Conservation (phyloP, 805 yeast species). For the Starmerella davenportii region DNA sequence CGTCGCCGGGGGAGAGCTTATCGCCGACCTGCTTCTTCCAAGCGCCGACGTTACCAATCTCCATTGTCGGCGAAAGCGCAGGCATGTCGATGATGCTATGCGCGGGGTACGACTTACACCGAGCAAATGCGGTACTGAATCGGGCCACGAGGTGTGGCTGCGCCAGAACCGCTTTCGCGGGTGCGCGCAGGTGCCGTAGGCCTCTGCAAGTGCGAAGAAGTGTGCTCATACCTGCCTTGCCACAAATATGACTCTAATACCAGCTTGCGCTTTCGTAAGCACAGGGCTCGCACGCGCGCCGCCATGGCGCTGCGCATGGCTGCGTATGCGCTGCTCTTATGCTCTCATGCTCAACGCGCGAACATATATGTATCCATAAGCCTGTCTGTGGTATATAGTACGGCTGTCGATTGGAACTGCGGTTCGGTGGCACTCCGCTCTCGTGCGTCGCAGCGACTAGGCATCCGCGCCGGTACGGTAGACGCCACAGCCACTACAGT, state of each 20-base stretch:
- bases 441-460: too few species aligned
- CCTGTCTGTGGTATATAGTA: too few species aligned
- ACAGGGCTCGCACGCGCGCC: neutral
- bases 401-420: too few species aligned
- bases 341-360: too few species aligned
- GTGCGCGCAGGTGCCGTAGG: conserved; percentile 5
- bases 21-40: conserved; percentile 91
- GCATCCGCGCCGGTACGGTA: too few species aligned
- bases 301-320: too few species aligned
- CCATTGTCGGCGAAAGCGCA: conserved; percentile 98
- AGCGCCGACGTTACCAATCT: conserved; percentile 75
- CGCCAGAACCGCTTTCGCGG: conserved; percentile 5
- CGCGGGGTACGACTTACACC: conserved; percentile 39
- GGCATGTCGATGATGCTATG: conserved; percentile 94
- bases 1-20: conserved; percentile 73
- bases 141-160: conserved; percentile 8
- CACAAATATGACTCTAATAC: neutral
- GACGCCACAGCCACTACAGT: too few species aligned
- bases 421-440: too few species aligned
- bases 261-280: too few species aligned
- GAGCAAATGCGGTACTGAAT: conserved; percentile 11
- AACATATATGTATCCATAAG: too few species aligned
- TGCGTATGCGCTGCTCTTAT: too few species aligned
- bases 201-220: conserved; percentile 13
- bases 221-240: conserved; percentile 14